Conservation (phyloP, 805 yeast genomes). For the Vanderwaltozyma verrucispora region DNA sequence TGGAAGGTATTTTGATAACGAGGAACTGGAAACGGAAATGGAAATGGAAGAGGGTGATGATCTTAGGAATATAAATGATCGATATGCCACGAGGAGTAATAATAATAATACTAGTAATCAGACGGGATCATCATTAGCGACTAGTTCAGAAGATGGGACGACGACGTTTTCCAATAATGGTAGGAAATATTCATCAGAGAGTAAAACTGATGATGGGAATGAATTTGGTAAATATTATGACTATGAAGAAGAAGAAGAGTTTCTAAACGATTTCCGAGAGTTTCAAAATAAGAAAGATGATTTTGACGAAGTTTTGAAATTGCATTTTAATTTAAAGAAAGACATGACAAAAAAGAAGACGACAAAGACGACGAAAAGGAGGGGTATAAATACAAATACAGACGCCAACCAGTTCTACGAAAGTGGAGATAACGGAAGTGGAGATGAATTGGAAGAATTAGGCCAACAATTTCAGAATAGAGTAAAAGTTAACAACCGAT, state of each 20-base stretch:
- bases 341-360: not conserved
- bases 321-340: constrained; percentile 8
- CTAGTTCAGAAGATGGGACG: constrained; percentile 25
- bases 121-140: constrained; percentile 18
- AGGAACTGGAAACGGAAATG: too few relatives aligned
- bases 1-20: too few relatives aligned
- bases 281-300: constrained; percentile 19
- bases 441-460: not conserved
- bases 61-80: too few relatives aligned
- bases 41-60: too few relatives aligned
- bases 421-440: not conserved
- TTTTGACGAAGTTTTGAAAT: constrained; percentile 19
- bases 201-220: not conserved
- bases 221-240: constrained; percentile 11
- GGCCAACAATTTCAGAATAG: not conserved
- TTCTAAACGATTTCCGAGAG: constrained; percentile 22
- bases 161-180: constrained; percentile 20
- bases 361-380: not conserved
- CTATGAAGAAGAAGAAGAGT: constrained; percentile 18
- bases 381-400: not conserved
- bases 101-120: not conserved
- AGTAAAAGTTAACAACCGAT: not conserved
- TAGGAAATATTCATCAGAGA: not conserved
- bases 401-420: not conserved
- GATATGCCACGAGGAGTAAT: not conserved